Evolutionary conservation across 2,329 filamentous ascomycete genomes (phyloP), one percentile per base, ranked within the genome.

Genomic region (Aureobasidium sp.): DNA sequence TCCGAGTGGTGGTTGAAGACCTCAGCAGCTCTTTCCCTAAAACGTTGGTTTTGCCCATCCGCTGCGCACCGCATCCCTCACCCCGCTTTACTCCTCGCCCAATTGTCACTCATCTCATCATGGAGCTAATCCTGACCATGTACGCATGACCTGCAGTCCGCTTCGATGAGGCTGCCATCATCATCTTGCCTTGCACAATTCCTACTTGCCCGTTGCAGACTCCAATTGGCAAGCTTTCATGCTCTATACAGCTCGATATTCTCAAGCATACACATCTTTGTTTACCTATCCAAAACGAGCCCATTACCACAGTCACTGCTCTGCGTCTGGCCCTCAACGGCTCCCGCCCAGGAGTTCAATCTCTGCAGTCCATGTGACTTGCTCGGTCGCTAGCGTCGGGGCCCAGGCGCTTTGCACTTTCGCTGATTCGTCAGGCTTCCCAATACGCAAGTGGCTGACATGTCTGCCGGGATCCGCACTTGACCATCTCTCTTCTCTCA

Each of bases 361-460:
- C 41, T 60, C 57, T 60, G 45, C 57, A 25, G 57, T 42, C 57
- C 57, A 60, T 45, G 57, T 60, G 57, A 60, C 39, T 41, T 49
- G 36, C 57, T 36, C 41, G 34, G 34, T 60, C 57, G 45, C 45
- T 60, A 60, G 57, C 57, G 44, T 51, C 57, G 57, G 31, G 57
- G 45, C 57, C 45, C 55, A 58, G 55, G 57, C 44, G 45, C 57
- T 60, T 60, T 60, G 45, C 25, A 41, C 25, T 25, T 34, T 41
- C 17, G 31, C 57, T 60, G 57, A 60, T 60, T 60, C 57, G 57
- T 29, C 37, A 60, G 34, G 27, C 17, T 17, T 41, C 45, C 22
- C 12, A 31, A 11, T 49, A 60, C 57, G 57, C 57, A 60, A 60
- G 57, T 60, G 57, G 57, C 57, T 60, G 57, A 60, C 57, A 60